Evolutionary conservation across 495 filamentous ascomycete genomes (phyloP), one percentile per base, ranked within the genome.

Genomic region (Xylaria curta): DNA sequence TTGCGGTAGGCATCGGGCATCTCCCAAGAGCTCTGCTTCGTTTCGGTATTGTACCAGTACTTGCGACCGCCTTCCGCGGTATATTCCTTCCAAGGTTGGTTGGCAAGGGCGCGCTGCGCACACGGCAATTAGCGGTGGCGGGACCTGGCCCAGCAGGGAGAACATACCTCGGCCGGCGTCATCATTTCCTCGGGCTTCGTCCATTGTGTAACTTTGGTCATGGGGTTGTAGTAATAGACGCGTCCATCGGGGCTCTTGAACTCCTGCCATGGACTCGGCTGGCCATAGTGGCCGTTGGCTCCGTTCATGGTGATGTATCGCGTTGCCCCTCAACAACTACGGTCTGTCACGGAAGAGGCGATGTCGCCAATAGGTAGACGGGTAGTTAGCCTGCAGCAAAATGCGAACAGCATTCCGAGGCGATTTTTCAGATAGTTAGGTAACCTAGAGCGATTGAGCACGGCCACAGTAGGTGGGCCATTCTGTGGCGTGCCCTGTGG

Each of bases 41-140:
- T 95, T 78, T 97, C 92, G 3, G 90, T 92, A 79, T 98, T 94
- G 79, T 93, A 90, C 94, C 95, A 99, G 79, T 99, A 99, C 77
- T 95, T 94, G 74, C 91, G 88, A 31, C 95, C 97, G 66, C 90
- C 93, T 69, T 93, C 91, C 49, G 92, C 89, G 13, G 92, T 94
- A 75, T 97, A 94, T 80, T 97, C 94, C 75, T 94, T 97, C 94
- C 94, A 99, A 66, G 94, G 92, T 60, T 95, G 92, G 73, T 91
- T 91, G 58, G 91, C 87, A 44, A 97, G 83, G 60, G 94, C 94
- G 70, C 93, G 90, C 93, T 96, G 75, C 33, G 40, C 2, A 40
- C 46, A 58, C 24, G 77, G 72, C 19, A 76, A 72, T 65, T 28
- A 61, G 28, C 31, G 65, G 15, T 36, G 66, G 21, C 44, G 26